These are phyloP conservation scores for Peronosclerospora sorghi DNA, from an alignment of 352 stramenopile species.

Conservation along the genomic window DNA sequence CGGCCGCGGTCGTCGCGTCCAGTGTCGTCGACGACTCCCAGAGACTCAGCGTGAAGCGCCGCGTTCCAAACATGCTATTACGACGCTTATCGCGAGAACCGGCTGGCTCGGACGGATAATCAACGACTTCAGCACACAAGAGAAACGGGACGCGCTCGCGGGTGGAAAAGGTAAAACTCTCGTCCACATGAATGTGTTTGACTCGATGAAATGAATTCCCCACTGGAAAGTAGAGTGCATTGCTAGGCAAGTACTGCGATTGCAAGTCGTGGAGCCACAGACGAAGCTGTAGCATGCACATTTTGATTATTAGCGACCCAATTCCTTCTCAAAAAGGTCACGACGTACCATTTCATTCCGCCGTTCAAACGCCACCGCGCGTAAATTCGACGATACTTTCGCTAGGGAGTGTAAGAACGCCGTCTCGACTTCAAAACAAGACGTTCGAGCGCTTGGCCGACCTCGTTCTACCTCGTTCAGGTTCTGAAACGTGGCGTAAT, in stretches of 20 bases:
- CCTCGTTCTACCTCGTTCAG: conserved; percentile 39
- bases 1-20: conserved; percentile 19
- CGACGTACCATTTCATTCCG: conserved; percentile 58
- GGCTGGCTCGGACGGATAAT: conserved; percentile 29
- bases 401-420: conserved; percentile 58
- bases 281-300: conserved; percentile 29
- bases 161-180: conserved; percentile 81
- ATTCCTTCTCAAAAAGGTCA: not conserved
- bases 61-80: conserved; percentile 39
- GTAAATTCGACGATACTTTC: conserved; percentile 65
- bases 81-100: conserved; percentile 22
- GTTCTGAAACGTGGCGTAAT: conserved; percentile 57
- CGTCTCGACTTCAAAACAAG: conserved; percentile 51
- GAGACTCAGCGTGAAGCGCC: conserved; percentile 50
- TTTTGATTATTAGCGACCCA: too few relatives aligned
- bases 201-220: conserved; percentile 67
- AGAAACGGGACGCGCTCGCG: conserved; percentile 72
- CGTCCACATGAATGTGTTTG: conserved; percentile 63
- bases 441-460: conserved; percentile 1
- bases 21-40: conserved; percentile 44
- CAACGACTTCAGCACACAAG: conserved; percentile 64
- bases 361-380: conserved; percentile 35
- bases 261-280: conserved; percentile 57
- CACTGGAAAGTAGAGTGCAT: conserved; percentile 68
- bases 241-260: conserved; percentile 57